Conservation (phyloP, 768 basidiomycete genomes). For the Boletus eberwhitei region DNA sequence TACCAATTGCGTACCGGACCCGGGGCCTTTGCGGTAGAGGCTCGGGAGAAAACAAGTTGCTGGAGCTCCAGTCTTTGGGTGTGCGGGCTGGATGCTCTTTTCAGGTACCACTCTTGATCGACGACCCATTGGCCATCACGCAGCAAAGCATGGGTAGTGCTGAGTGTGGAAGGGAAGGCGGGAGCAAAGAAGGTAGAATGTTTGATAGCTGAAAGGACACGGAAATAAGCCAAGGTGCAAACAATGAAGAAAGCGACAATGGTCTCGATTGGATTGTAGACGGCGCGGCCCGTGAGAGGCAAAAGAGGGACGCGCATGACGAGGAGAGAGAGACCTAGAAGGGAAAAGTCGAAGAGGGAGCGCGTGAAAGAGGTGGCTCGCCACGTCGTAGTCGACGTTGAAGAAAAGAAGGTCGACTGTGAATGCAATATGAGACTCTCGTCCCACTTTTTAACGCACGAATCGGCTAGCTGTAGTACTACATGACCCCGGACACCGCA, state of each 20-base stretch:
- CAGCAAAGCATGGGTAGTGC: slow-evolving; percentile 55
- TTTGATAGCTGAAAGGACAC: slow-evolving; percentile 86
- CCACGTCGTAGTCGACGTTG: neutral
- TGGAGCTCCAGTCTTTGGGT: slow-evolving; percentile 60
- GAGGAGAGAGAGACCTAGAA: neutral
- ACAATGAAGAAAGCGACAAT: slow-evolving; percentile 88
- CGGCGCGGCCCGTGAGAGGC: slow-evolving; percentile 69
- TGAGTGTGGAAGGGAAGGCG: slow-evolving; percentile 42
- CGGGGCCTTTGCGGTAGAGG: slow-evolving; percentile 34
- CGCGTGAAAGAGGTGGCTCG: neutral
- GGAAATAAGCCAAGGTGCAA: slow-evolving; percentile 93
- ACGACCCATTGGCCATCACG: slow-evolving; percentile 63
- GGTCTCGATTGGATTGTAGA: slow-evolving; percentile 79
- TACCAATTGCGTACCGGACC: slow-evolving; percentile 31
- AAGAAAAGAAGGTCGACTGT: neutral
- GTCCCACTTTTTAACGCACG: slow-evolving; percentile 30
- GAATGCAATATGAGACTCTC: slow-evolving; percentile 14
- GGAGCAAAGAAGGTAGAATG: slow-evolving; percentile 78
- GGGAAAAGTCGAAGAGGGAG: neutral
- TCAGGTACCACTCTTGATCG: slow-evolving; percentile 49
- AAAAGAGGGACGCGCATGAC: slow-evolving; percentile 59
- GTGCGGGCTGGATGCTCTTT: slow-evolving; percentile 28
- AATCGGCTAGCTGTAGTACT: slow-evolving; percentile 19
- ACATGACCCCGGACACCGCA: slow-evolving; percentile 26
- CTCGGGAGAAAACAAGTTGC: slow-evolving; percentile 63